Evolutionary conservation across 176 grass and related monocot species (phyloP).

Genomic region (Chrysopogon serrulatus): DNA sequence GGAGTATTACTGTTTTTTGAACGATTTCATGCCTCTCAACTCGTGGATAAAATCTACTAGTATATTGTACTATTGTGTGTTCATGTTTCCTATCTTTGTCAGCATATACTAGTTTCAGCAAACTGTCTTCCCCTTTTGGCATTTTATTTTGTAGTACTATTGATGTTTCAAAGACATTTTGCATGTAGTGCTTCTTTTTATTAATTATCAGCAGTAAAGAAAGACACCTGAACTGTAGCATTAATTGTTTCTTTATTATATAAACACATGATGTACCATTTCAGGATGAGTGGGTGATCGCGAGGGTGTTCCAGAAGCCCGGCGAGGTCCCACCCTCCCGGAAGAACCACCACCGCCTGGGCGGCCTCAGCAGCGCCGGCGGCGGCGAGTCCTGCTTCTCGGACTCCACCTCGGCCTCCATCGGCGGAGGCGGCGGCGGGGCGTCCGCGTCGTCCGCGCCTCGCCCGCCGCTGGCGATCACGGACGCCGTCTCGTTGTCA

Average conservation of each 20-base stretch:
- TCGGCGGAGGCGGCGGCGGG: constrained; percentile 32
- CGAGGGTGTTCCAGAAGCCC: constrained; percentile 74
- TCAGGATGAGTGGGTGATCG: constrained; percentile 97
- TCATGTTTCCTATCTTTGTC: no score
- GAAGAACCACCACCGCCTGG: constrained; percentile 58
- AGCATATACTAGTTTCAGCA: no score
- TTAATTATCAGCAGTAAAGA: neutral
- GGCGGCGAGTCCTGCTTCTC: constrained; percentile 58
- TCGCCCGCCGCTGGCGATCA: constrained; percentile 25
- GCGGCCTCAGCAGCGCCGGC: neutral
- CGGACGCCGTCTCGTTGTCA: constrained; percentile 32
- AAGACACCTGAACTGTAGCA: neutral
- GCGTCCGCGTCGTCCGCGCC: constrained; percentile 51
- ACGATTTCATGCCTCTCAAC: no score
- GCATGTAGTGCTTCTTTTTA: neutral
- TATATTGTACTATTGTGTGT: no score
- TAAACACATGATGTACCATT: neutral
- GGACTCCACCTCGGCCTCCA: constrained; percentile 56
- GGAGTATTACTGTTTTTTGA: no score
- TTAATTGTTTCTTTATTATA: neutral
- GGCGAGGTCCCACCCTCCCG: constrained; percentile 3
- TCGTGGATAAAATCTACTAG: no score
- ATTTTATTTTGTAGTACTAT: no score
- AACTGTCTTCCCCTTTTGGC: no score
- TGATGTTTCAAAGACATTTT: no score